Evolutionary conservation across 2,329 filamentous ascomycete species (phyloP).

Genomic region (Fusarium transvaalense): DNA sequence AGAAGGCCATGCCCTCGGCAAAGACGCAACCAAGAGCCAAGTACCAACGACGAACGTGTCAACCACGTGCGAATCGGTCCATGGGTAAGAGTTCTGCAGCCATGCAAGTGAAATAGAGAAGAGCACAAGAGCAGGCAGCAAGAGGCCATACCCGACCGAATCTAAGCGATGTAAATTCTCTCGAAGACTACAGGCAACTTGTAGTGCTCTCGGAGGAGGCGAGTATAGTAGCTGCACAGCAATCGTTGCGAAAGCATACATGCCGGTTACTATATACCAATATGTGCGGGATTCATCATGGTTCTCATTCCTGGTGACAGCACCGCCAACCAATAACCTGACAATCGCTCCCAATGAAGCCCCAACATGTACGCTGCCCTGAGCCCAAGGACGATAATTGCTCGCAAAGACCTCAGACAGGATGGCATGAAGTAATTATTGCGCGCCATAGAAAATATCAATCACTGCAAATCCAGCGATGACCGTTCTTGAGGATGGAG

Average conservation of each 20-base stretch:
- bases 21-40: constrained; percentile 1
- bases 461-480: background rate
- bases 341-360: background rate
- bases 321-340: background rate
- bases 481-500: fast-evolving
- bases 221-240: background rate
- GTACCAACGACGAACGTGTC: background rate
- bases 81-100: background rate
- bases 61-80: background rate
- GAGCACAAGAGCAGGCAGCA: background rate
- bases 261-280: constrained; percentile 6
- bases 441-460: background rate
- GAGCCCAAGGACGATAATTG: constrained; percentile 5
- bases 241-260: background rate
- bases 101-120: constrained; percentile 7
- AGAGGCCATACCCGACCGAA: background rate
- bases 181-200: background rate
- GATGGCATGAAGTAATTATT: background rate
- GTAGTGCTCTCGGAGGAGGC: background rate
- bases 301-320: background rate
- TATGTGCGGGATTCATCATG: background rate
- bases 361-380: background rate
- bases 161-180: background rate
- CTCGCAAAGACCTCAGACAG: background rate
- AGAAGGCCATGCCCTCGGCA: background rate